These are phyloP conservation scores for Tolypocladium tropicale DNA, from an alignment of 2,329 filamentous ascomycete genomes.

Conservation along the genomic window DNA sequence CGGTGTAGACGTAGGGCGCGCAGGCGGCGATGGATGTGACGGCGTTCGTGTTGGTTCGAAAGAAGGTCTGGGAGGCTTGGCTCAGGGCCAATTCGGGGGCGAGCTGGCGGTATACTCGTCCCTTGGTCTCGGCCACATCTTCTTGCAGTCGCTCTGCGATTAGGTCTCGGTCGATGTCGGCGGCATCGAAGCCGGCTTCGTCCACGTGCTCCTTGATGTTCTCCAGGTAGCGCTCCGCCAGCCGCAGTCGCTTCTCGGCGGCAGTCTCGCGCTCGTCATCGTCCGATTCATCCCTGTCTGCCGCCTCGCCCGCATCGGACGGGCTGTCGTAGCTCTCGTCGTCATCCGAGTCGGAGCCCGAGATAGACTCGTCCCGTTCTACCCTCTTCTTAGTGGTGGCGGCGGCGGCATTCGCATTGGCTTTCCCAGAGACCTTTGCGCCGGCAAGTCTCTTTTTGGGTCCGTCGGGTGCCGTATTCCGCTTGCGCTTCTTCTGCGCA, in stretches of 20 bases:
- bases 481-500: conserved; percentile 84
- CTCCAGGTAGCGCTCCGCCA: conserved; percentile 88
- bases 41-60: conserved; percentile 66
- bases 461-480: conserved; percentile 41
- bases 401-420: conserved; percentile 27
- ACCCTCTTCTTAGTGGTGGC: conserved; percentile 33
- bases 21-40: conserved; percentile 74
- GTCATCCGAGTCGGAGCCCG: conserved; percentile 68
- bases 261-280: conserved; percentile 80
- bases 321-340: conserved; percentile 36
- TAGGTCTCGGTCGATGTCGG: conserved; percentile 83
- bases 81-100: conserved; percentile 62
- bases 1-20: conserved; percentile 76
- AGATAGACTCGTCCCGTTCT: conserved; percentile 66
- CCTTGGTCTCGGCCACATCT: conserved; percentile 86
- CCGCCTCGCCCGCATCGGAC: conserved; percentile 34
- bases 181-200: conserved; percentile 79
- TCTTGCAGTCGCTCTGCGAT: conserved; percentile 86
- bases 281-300: conserved; percentile 43
- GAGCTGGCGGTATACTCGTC: conserved; percentile 75
- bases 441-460: conserved; percentile 51
- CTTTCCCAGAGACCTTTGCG: conserved; percentile 31
- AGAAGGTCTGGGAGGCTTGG: conserved; percentile 57
- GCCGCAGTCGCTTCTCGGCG: conserved; percentile 72
- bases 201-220: conserved; percentile 79